Percentiles rank a stretch among this genome's conserved stretches.
Evolutionary conservation across 768 basidiomycete species (phyloP).

Genomic region (Suillus alpinus): DNA sequence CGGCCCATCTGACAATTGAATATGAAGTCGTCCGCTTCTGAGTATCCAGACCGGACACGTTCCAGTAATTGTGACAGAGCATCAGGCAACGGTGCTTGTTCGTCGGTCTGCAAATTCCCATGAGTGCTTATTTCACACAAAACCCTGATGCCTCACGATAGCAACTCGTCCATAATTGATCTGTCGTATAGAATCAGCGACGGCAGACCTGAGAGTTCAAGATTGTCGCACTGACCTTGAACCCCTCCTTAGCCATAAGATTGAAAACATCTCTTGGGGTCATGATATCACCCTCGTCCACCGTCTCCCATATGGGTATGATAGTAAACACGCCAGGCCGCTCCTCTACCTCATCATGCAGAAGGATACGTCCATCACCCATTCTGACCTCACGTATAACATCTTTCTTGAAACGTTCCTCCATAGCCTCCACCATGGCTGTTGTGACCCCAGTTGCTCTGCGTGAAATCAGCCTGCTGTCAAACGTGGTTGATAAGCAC

Average conservation of each 20-base stretch:
- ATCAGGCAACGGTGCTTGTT: slow-evolving; percentile 91
- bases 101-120: slow-evolving; percentile 74
- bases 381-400: slow-evolving; percentile 76
- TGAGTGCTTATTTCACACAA: not conserved
- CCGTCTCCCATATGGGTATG: slow-evolving; percentile 92
- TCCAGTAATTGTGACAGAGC: slow-evolving; percentile 78
- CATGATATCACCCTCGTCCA: slow-evolving; percentile 77
- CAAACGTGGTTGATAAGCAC: slow-evolving; percentile 17
- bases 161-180: slow-evolving; percentile 88
- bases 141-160: slow-evolving; percentile 55
- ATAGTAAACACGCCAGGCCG: slow-evolving; percentile 86
- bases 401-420: slow-evolving; percentile 82
- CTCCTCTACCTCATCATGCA: slow-evolving; percentile 96
- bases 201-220: not conserved
- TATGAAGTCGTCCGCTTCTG: slow-evolving; percentile 70
- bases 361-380: slow-evolving; percentile 71
- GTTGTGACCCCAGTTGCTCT: slow-evolving; percentile 95
- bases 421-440: slow-evolving; percentile 88
- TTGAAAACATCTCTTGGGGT: slow-evolving; percentile 83
- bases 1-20: slow-evolving; percentile 99
- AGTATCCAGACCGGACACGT: slow-evolving; percentile 59
- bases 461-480: slow-evolving; percentile 1
- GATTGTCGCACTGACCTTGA: slow-evolving; percentile 46
- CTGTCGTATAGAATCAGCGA: slow-evolving; percentile 33
- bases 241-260: slow-evolving; percentile 73